Conservation (phyloP, 1,139 yeast species). For the Pneumocystis canis region DNA sequence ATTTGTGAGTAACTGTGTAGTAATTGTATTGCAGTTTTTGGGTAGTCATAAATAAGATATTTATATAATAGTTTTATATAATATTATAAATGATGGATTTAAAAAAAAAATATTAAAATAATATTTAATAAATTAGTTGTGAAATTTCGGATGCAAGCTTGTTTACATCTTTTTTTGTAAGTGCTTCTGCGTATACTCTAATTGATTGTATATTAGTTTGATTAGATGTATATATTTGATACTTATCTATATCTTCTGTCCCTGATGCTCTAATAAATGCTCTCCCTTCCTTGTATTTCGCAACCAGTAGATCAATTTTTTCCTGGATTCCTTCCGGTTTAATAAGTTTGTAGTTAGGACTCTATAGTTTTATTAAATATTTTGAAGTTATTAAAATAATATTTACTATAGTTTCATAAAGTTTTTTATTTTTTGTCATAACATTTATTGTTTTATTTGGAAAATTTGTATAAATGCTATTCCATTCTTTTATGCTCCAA, state of each 20-base stretch:
- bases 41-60: neutral
- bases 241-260: conserved; percentile 78
- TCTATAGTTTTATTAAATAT: neutral
- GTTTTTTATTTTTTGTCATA: conserved; percentile 63
- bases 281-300: conserved; percentile 48
- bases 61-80: neutral
- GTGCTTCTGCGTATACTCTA: conserved; percentile 86
- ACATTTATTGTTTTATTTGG: conserved; percentile 78
- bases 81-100: neutral
- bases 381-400: conserved; percentile 20
- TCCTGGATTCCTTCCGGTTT: conserved; percentile 68
- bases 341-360: conserved; percentile 66
- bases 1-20: neutral
- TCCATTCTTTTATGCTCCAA: conserved; percentile 59
- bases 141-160: conserved; percentile 39
- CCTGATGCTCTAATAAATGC: conserved; percentile 96
- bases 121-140: conserved; percentile 17
- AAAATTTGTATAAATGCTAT: conserved; percentile 58
- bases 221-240: neutral
- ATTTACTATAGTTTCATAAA: conserved; percentile 55
- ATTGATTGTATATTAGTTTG: neutral
- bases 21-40: neutral
- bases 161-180: conserved; percentile 37
- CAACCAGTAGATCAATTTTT: conserved; percentile 52
- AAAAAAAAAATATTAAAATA: neutral